Evolutionary conservation across 1,139 yeast genomes (phyloP).

Genomic region (Lodderomyces pseudojiufengensis): DNA sequence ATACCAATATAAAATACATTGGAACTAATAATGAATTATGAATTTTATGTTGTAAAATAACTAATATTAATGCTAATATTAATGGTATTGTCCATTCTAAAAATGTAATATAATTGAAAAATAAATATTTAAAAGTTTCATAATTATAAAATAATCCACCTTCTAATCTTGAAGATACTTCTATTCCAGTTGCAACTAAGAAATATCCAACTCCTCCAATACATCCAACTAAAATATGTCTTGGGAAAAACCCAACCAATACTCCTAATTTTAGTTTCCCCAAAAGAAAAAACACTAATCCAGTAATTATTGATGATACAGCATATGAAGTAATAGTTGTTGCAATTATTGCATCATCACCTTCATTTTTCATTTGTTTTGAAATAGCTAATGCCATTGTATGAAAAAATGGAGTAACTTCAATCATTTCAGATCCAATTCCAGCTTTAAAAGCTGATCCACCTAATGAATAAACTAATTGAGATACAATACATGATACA

Average conservation of each 20-base stretch:
- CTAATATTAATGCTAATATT: conserved; percentile 53
- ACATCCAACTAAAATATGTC: conserved; percentile 94
- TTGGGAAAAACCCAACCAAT: conserved; percentile 89
- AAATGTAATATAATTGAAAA: conserved; percentile 36
- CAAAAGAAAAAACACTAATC: conserved; percentile 67
- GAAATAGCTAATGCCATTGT: conserved; percentile 81
- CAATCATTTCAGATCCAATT: conserved; percentile 97
- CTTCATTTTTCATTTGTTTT: conserved; percentile 48
- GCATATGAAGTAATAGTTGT: conserved; percentile 89
- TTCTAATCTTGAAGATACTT: conserved; percentile 75
- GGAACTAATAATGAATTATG: conserved; percentile 83
- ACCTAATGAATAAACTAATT: conserved; percentile 81
- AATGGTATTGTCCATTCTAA: conserved; percentile 76
- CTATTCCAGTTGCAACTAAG: conserved; percentile 83
- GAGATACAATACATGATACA: conserved; percentile 83
- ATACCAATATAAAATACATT: conserved; percentile 68
- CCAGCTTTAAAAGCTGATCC: conserved; percentile 88
- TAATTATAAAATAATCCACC: conserved; percentile 67
- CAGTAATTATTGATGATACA: conserved; percentile 78
- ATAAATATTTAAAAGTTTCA: conserved; percentile 50
- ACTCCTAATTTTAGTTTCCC: conserved; percentile 82
- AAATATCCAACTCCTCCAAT: conserved; percentile 98
- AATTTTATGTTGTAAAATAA: conserved; percentile 58
- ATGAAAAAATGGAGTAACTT: conserved; percentile 95
- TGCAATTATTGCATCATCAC: conserved; percentile 64